Evolutionary conservation across 257 asterid genomes (phyloP).

Genomic region (Handroanthus guayacan): DNA sequence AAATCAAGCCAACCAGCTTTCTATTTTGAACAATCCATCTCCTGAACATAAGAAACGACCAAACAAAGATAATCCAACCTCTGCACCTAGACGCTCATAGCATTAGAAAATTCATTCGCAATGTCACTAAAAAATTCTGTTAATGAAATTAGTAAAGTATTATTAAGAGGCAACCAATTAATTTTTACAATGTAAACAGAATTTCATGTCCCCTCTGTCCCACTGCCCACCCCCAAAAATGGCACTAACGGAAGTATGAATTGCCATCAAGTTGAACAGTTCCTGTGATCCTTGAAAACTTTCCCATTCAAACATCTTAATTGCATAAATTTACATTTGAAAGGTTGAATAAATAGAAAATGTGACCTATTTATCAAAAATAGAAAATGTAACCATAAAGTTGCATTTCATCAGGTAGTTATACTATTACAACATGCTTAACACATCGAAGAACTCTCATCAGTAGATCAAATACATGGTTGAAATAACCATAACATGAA

Average conservation of each 20-base stretch:
- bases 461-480: conserved; percentile 16
- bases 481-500: conserved; percentile 28
- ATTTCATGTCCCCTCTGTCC: too few species aligned
- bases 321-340: conserved; percentile 12
- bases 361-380: too few species aligned
- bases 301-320: background rate
- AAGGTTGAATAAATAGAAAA: too few species aligned
- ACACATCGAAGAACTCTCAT: conserved; percentile 19
- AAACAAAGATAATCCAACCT: background rate
- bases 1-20: background rate
- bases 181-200: background rate
- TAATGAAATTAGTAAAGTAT: too few species aligned
- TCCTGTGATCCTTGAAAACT: conserved; percentile 23
- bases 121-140: background rate
- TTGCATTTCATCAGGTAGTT: conserved; percentile 19
- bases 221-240: too few species aligned
- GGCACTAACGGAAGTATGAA: background rate
- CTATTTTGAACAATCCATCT: conserved; percentile 22
- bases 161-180: too few species aligned
- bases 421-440: conserved; percentile 20
- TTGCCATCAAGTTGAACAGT: background rate
- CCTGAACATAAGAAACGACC: conserved; percentile 20
- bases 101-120: conserved; percentile 9
- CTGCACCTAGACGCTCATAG: conserved; percentile 11
- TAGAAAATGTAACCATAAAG: background rate